These are phyloP conservation scores for Elongisporangium prolatum DNA, from an alignment of 352 stramenopile species.

Conservation along the genomic window DNA sequence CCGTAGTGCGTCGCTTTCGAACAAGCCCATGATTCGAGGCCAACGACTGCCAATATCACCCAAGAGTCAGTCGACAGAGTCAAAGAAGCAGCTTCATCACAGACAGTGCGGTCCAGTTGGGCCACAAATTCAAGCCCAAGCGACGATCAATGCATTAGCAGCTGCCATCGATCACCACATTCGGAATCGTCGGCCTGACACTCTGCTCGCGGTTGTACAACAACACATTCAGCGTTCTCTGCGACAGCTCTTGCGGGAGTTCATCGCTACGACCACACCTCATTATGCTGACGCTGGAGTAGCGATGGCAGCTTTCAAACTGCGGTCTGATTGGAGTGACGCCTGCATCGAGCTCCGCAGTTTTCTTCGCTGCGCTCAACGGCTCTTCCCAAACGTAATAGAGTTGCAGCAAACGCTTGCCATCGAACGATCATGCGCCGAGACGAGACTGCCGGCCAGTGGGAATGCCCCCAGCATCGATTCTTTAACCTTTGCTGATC, in stretches of 20 bases:
- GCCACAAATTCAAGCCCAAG: background rate
- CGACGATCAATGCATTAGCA: background rate
- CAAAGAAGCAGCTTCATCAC: background rate
- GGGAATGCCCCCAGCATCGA: background rate
- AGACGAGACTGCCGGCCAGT: background rate
- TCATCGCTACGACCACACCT: background rate
- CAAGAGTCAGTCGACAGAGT: background rate
- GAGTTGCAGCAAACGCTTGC: constrained; percentile 9
- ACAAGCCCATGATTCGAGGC: background rate
- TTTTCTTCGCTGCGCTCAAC: constrained; percentile 13
- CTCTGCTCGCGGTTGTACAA: background rate
- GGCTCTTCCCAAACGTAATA: constrained; percentile 10
- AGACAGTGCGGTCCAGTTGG: background rate
- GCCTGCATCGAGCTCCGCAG: constrained; percentile 10
- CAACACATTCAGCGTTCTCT: background rate
- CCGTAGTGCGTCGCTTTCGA: background rate
- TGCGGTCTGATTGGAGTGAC: background rate
- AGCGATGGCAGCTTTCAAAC: background rate
- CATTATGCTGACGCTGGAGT: background rate
- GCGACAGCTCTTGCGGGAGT: background rate
- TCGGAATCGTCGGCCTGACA: background rate
- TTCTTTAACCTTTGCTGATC: constrained; percentile 16
- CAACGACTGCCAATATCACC: background rate
- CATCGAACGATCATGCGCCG: background rate
- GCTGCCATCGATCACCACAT: background rate